Base-by-base conservation (phyloP, 2,329 filamentous ascomycete genomes). In the Sporothrix euskadiensis region DNA sequence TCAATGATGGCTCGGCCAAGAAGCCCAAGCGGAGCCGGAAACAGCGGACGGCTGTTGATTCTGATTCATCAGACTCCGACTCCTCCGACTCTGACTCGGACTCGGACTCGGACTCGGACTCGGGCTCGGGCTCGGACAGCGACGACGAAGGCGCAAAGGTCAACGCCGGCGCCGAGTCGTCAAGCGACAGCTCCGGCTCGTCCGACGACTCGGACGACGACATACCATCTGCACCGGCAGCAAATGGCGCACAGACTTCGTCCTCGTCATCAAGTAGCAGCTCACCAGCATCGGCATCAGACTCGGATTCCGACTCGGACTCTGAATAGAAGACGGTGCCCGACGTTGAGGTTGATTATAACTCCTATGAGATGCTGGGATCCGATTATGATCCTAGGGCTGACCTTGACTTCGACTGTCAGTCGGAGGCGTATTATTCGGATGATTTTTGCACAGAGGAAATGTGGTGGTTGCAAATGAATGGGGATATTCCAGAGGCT, bases 21-120 rank as follows among this genome's bases (percentile, higher is more conserved):
- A 80, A 84, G 41, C 81, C 83, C 71, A 89, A 87, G 77, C 81
- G 84, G 72, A 81, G 83, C 74, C 81, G 86, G 74, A 90, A 90
- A 79, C 80, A 84, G 71, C 84, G 87, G n/a, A 84, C 82, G 12
- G 83, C 85, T 39, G 83, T 84, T 73, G 83, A 83, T 76, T 44
- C 41, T 44, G 41, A 44, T 6, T 44, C 41, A 0, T 35, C 30
- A 12, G 83, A 81, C 74, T 80, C 77, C 57, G 78, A 77, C 80
- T 82, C 80, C 61, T 81, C 79, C 5, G 81, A 72, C 39, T 61
- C 80, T 0, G 30, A 35, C 26, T 75, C 80, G 71, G 78, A 78
- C 4, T 80, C 79, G 0, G 80, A 78, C 57, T 79, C 66, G 4
- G 66, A 69, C 9, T 39, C 41, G 0, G 76, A 77, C 4, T 75